Percentiles rank a stretch among this genome's conserved stretches.
phyloP scores from a whole-genome alignment of 768 basidiomycete genomes.

The Cystobasidium onofrii region DNA sequence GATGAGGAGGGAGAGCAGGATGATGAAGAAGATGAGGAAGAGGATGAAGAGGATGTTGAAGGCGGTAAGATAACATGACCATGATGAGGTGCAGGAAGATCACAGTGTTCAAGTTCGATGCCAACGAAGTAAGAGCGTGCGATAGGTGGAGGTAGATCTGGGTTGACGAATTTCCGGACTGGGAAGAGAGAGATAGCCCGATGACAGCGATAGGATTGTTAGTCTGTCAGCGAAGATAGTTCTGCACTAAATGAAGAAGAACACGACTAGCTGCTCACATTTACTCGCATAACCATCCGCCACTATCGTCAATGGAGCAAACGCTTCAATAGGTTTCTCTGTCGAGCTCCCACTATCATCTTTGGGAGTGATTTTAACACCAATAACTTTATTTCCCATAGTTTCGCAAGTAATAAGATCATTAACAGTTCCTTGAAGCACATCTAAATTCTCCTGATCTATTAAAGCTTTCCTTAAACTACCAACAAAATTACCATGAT shows the following conservation, averaged over 20 bases:
- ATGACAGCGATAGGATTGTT: too few relatives aligned
- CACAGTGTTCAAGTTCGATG: constrained; percentile 66
- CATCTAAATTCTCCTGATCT: constrained; percentile 59
- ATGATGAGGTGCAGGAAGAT: constrained; percentile 46
- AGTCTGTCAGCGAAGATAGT: too few relatives aligned
- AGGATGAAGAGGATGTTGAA: background rate
- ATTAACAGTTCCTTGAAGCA: constrained; percentile 76
- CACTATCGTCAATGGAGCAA: constrained; percentile 69
- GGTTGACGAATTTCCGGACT: constrained; percentile 58
- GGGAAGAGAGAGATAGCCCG: constrained; percentile 47
- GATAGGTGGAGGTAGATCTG: constrained; percentile 50
- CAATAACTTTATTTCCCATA: constrained; percentile 54
- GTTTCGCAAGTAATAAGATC: constrained; percentile 59
- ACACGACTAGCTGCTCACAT: too few relatives aligned
- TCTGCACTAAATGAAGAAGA: too few relatives aligned
- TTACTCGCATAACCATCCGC: constrained; percentile 95
- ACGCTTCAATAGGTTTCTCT: constrained; percentile 45
- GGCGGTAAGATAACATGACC: constrained; percentile 44
- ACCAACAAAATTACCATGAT: constrained; percentile 86
- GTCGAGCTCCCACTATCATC: constrained; percentile 34
- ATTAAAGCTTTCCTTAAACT: constrained; percentile 61
- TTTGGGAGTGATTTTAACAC: constrained; percentile 57
- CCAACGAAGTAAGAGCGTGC: constrained; percentile 72
- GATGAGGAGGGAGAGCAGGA: constrained; percentile 11
- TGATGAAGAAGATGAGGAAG: too few relatives aligned